These are phyloP conservation scores for Thelonectria discophora DNA, from an alignment of 2,329 filamentous ascomycete genomes.

Conservation along the genomic window DNA sequence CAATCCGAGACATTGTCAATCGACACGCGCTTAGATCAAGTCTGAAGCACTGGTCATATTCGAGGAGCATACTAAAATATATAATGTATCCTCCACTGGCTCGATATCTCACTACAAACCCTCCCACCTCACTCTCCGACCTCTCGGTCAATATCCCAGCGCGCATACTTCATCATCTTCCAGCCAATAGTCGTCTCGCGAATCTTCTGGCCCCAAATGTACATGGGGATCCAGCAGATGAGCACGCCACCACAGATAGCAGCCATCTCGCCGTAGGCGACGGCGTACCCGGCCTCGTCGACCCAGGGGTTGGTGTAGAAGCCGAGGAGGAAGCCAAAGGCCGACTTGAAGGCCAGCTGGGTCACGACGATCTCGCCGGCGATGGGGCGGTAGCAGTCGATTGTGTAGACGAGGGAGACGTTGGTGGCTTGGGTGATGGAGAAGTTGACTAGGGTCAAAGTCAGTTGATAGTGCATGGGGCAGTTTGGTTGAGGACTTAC, in stretches of 20 bases:
- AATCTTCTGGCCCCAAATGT: slow-evolving; percentile 56
- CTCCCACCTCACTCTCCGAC: slow-evolving; percentile 22
- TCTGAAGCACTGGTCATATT: too few species aligned
- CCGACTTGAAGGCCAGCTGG: slow-evolving; percentile 58
- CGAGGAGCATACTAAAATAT: too few species aligned
- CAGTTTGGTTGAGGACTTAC: slow-evolving; percentile 51
- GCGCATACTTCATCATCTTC: slow-evolving; percentile 25
- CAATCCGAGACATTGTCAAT: too few species aligned
- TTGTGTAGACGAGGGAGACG: slow-evolving; percentile 32
- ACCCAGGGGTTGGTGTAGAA: slow-evolving; percentile 69
- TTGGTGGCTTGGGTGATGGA: slow-evolving; percentile 31
- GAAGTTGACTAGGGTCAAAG: slow-evolving; percentile 37
- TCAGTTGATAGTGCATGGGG: too few species aligned
- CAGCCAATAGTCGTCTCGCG: slow-evolving; percentile 21
- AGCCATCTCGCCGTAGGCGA: slow-evolving; percentile 62
- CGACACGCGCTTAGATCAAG: too few species aligned
- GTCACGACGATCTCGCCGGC: slow-evolving; percentile 35
- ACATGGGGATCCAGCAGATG: slow-evolving; percentile 58
- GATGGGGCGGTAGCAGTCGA: slow-evolving; percentile 33
- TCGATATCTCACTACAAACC: too few species aligned
- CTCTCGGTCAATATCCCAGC: slow-evolving; percentile 30
- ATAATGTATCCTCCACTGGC: too few species aligned
- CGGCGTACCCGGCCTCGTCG: slow-evolving; percentile 53
- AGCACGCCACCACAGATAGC: slow-evolving; percentile 57
- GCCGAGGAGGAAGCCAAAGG: slow-evolving; percentile 63